A percentile compares a stretch with the other conserved stretches of the same genome.
Conservation (phyloP, 78 protist genomes). For the Mantamonas sphyraenae region DNA sequence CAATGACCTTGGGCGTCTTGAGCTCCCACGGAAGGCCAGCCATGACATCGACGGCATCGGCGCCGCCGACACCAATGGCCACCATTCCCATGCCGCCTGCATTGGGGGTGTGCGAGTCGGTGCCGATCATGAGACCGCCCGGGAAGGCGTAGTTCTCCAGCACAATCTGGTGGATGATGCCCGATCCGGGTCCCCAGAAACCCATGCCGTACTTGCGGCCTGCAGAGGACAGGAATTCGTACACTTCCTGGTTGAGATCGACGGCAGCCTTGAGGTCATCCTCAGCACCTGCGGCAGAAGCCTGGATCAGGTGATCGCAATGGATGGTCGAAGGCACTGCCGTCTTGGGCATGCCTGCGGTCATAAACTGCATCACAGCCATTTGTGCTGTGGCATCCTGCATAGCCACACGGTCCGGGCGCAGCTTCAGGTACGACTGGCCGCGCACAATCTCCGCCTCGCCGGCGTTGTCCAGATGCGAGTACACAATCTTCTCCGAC, state of each 20-base stretch:
- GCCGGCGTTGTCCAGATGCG: slow-evolving; percentile 77
- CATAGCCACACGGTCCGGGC: slow-evolving; percentile 92
- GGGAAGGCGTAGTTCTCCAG: slow-evolving; percentile 92
- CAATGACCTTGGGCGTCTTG: slow-evolving; percentile 90
- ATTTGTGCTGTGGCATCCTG: slow-evolving; percentile 89
- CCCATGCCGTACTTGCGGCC: slow-evolving; percentile 74
- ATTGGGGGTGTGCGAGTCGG: slow-evolving; percentile 78
- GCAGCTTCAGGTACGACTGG: slow-evolving; percentile 65
- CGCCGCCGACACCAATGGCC: slow-evolving; percentile 70
- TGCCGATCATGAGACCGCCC: slow-evolving; percentile 82
- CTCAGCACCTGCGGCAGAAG: slow-evolving; percentile 57
- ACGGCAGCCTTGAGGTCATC: slow-evolving; percentile 57
- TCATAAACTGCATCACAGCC: slow-evolving; percentile 91
- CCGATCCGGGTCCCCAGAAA: slow-evolving; percentile 90
- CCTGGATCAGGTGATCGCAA: slow-evolving; percentile 90
- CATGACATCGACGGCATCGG: slow-evolving; percentile 94
- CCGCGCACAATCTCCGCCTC: slow-evolving; percentile 63
- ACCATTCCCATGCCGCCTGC: slow-evolving; percentile 51
- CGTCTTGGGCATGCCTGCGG: slow-evolving; percentile 74
- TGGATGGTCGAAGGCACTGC: slow-evolving; percentile 90
- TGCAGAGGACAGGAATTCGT: slow-evolving; percentile 73
- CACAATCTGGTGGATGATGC: slow-evolving; percentile 92
- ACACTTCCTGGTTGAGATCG: slow-evolving; percentile 77
- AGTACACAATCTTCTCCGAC: slow-evolving; percentile 81
- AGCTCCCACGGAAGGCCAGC: slow-evolving; percentile 89